phyloP scores from a whole-genome alignment of 1,284 basidiomycete genomes.

The Leccinum fuscescens region DNA sequence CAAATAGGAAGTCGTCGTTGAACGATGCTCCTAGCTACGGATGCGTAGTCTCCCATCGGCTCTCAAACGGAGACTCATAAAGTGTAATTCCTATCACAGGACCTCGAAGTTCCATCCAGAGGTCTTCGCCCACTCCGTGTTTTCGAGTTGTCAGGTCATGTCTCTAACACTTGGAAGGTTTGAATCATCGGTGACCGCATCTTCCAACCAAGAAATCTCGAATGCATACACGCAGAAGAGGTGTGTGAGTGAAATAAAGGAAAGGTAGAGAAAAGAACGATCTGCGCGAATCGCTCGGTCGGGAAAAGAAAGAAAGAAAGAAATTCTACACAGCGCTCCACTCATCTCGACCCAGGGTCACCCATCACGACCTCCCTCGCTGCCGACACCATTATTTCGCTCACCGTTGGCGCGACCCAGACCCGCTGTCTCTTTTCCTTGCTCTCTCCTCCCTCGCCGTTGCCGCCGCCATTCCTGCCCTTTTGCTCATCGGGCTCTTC shows the following conservation, averaged over 20 bases:
- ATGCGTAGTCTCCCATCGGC: background rate
- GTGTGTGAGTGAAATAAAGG: background rate
- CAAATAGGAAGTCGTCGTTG: background rate
- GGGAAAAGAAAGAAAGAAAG: background rate
- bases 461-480: background rate
- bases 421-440: background rate
- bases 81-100: background rate
- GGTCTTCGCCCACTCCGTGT: background rate
- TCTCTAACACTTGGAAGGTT: background rate
- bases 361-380: conserved; percentile 8
- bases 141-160: background rate
- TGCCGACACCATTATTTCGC: conserved; percentile 18
- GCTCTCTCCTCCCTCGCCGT: background rate
- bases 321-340: background rate
- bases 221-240: background rate
- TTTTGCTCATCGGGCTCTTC: background rate
- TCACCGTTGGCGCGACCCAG: conserved; percentile 12
- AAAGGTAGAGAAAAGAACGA: background rate
- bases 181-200: background rate
- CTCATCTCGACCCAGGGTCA: background rate
- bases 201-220: background rate
- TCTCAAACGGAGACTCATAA: background rate
- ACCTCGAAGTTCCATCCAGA: background rate
- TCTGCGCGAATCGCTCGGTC: background rate
- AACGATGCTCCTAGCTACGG: background rate